These are phyloP conservation scores for Suhomyces canberraensis DNA, from an alignment of 805 yeast genomes.

Conservation along the genomic window DNA sequence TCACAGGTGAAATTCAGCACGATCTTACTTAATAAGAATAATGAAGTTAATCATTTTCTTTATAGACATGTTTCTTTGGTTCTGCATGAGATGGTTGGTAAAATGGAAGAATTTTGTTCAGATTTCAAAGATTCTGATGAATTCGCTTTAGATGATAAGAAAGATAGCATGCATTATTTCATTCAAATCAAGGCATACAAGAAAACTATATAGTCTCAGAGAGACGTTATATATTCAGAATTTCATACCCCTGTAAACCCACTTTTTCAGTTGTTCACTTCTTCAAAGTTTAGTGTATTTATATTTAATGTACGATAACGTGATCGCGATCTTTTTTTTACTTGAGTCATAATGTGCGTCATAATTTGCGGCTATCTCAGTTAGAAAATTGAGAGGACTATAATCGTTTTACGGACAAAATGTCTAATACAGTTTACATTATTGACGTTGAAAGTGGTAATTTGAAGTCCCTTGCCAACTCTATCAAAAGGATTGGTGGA, in stretches of 20 bases:
- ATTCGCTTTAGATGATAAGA: slow-evolving; percentile 4
- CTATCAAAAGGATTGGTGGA: slow-evolving; percentile 70
- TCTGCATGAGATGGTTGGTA: slow-evolving; percentile 33
- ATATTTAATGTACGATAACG: neutral
- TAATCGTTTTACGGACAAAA: no score
- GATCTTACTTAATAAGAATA: slow-evolving; percentile 25
- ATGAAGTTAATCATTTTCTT: slow-evolving; percentile 30
- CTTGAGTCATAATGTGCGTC: neutral
- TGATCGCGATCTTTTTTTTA: neutral
- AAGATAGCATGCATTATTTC: slow-evolving; percentile 18
- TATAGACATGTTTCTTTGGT: slow-evolving; percentile 26
- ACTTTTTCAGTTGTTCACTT: no score
- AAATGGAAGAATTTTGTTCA: slow-evolving; percentile 25
- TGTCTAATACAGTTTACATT: slow-evolving; percentile 49
- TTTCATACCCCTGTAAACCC: no score
- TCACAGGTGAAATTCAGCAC: slow-evolving; percentile 30
- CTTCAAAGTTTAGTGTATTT: no score
- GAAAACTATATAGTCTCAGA: neutral
- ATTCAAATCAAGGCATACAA: slow-evolving; percentile 27
- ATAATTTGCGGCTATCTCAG: neutral
- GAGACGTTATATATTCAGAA: no score
- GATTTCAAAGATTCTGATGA: slow-evolving; percentile 14
- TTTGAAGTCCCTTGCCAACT: slow-evolving; percentile 82
- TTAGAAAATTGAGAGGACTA: no score
- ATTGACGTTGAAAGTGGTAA: slow-evolving; percentile 96